These are phyloP conservation scores for Leucocoprinus leucothites DNA, from an alignment of 768 basidiomycete genomes.

Conservation along the genomic window DNA sequence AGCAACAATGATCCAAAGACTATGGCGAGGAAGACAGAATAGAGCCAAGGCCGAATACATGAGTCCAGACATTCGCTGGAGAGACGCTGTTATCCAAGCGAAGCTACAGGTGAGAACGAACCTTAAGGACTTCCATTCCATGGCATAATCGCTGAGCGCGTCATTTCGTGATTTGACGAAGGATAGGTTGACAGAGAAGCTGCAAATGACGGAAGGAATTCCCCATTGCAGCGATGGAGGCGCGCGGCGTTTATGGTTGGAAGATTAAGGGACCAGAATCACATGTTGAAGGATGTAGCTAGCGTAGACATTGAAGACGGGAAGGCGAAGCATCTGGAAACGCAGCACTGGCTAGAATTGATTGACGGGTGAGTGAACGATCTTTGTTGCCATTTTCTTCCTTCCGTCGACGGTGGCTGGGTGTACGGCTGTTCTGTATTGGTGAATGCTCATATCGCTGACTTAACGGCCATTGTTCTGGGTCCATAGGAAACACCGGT, in stretches of 20 bases:
- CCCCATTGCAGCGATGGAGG: conserved; percentile 43
- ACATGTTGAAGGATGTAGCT: conserved; percentile 26
- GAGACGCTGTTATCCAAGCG: conserved; percentile 36
- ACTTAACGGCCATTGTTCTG: not conserved
- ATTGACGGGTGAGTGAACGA: conserved; percentile 43
- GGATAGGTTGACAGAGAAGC: conserved; percentile 36
- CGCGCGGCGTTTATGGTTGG: conserved; percentile 40
- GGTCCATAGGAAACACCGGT: conserved; percentile 50
- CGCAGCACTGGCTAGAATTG: conserved; percentile 63
- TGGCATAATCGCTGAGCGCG: not conserved
- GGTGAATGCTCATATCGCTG: not conserved
- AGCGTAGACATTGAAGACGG: conserved; percentile 28
- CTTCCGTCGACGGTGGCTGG: too few species aligned
- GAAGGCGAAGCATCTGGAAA: conserved; percentile 47
- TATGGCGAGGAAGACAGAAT: conserved; percentile 33
- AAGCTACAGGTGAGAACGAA: conserved; percentile 30
- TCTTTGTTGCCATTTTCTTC: not conserved
- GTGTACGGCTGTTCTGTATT: too few species aligned
- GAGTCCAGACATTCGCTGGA: conserved; percentile 29
- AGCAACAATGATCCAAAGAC: conserved; percentile 34
- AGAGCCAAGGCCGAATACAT: conserved; percentile 24
- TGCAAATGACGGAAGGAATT: conserved; percentile 44
- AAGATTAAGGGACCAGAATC: conserved; percentile 41
- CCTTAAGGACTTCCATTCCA: not conserved
- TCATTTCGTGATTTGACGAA: too few species aligned